These are phyloP conservation scores for Chaetomium tenue DNA, from an alignment of 495 filamentous ascomycete genomes.

Conservation along the genomic window DNA sequence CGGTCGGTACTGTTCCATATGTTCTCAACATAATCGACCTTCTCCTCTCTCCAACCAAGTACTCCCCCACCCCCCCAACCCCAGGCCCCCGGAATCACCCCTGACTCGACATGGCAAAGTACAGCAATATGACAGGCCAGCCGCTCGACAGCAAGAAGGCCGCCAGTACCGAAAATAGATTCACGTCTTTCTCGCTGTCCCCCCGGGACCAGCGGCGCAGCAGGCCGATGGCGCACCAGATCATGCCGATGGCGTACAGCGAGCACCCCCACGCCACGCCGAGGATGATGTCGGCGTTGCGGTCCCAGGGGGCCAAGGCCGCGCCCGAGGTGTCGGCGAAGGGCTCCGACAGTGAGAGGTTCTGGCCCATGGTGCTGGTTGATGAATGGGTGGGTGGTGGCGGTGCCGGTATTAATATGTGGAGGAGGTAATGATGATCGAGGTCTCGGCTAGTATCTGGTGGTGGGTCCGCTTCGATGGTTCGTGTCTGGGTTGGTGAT, in stretches of 20 bases:
- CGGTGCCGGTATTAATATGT: too few relatives aligned
- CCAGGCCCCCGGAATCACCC: neutral
- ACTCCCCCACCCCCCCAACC: neutral
- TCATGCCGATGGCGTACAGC: conserved; percentile 39
- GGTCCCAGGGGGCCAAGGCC: conserved; percentile 29
- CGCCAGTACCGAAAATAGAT: conserved; percentile 30
- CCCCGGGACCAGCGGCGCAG: conserved; percentile 37
- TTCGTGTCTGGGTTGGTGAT: too few relatives aligned
- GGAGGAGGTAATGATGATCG: too few relatives aligned
- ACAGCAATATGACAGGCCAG: conserved; percentile 37
- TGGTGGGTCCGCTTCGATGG: too few relatives aligned
- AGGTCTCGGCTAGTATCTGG: too few relatives aligned
- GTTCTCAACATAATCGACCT: too few relatives aligned
- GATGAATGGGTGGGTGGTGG: too few relatives aligned
- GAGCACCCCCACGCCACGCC: conserved; percentile 34
- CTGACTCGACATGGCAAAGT: conserved; percentile 22
- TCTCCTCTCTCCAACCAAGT: neutral
- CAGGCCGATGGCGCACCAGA: conserved; percentile 36
- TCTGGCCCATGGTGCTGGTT: conserved; percentile 32
- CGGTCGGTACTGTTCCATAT: too few relatives aligned
- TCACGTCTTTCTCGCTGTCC: conserved; percentile 29
- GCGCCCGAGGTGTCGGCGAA: conserved; percentile 34
- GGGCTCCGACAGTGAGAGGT: conserved; percentile 31
- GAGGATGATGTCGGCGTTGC: conserved; percentile 32
- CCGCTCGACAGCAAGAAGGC: conserved; percentile 33